phyloP scores from a whole-genome alignment of 192 early-diverging fungal genomes.

The Coemansia sp. region DNA sequence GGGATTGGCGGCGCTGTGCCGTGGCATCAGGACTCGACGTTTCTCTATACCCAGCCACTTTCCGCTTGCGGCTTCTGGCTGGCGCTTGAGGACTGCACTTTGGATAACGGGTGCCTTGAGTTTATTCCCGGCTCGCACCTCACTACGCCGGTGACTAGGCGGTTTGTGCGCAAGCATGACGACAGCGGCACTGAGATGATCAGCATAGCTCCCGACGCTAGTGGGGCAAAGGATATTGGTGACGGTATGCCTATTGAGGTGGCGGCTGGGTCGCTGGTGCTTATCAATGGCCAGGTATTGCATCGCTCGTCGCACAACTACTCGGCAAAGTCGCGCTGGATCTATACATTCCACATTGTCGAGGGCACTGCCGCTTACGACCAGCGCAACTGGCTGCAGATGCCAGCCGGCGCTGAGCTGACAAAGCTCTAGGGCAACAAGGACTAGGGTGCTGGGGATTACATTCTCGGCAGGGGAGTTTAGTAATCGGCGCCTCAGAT shows the following conservation, averaged over 20 bases:
- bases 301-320: conserved; percentile 82
- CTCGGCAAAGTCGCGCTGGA: conserved; percentile 76
- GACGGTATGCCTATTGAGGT: conserved; percentile 22
- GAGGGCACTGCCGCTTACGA: conserved; percentile 73
- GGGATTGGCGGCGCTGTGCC: conserved; percentile 70
- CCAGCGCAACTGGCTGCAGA: conserved; percentile 75
- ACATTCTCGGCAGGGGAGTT: not conserved
- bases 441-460: not conserved
- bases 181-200: conserved; percentile 34
- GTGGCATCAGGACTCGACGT: conserved; percentile 87
- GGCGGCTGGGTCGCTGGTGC: conserved; percentile 68
- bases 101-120: conserved; percentile 81
- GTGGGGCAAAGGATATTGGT: not conserved
- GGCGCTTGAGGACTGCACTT: conserved; percentile 88
- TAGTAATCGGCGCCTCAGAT: not conserved
- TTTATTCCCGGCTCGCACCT: conserved; percentile 85
- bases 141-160: conserved; percentile 39
- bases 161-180: conserved; percentile 36
- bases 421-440: conserved; percentile 22
- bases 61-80: conserved; percentile 90
- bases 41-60: conserved; percentile 83
- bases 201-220: conserved; percentile 16
- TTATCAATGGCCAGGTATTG: conserved; percentile 84
- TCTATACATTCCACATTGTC: conserved; percentile 95
- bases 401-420: conserved; percentile 18